phyloP scores from a whole-genome alignment of 805 yeast species.

The Naumovozyma baii region DNA sequence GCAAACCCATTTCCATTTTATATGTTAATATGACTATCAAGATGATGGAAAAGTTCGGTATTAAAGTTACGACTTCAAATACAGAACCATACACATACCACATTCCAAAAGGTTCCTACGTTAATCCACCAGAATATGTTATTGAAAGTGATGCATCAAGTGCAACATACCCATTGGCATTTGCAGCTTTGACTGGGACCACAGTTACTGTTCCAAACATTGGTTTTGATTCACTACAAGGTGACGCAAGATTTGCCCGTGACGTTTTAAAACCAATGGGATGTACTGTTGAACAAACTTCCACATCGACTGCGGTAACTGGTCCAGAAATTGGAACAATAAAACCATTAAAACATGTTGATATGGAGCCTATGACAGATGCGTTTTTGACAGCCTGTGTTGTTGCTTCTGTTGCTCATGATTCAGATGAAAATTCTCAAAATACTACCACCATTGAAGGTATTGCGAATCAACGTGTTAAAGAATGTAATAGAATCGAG shows the following conservation, averaged over 20 bases:
- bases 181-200: slow-evolving; percentile 93
- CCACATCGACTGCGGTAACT: slow-evolving; percentile 78
- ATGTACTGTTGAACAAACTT: slow-evolving; percentile 74
- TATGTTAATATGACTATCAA: slow-evolving; percentile 95
- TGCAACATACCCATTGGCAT: slow-evolving; percentile 95
- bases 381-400: slow-evolving; percentile 95
- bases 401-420: slow-evolving; percentile 84
- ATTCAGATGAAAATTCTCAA: slow-evolving; percentile 29
- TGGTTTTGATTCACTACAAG: slow-evolving; percentile 86
- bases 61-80: slow-evolving; percentile 57
- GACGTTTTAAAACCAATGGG: slow-evolving; percentile 95
- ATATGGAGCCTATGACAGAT: slow-evolving; percentile 99
- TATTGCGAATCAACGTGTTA: slow-evolving; percentile 95
- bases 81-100: slow-evolving; percentile 78
- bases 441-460: slow-evolving; percentile 75
- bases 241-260: slow-evolving; percentile 92
- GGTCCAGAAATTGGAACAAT: slow-evolving; percentile 72
- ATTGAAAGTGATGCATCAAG: slow-evolving; percentile 96
- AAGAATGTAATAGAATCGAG: slow-evolving; percentile 90
- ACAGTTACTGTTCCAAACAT: slow-evolving; percentile 90
- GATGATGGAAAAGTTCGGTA: slow-evolving; percentile 89
- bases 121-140: slow-evolving; percentile 74
- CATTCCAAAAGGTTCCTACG: slow-evolving; percentile 76
- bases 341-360: slow-evolving; percentile 63
- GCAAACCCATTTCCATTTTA: slow-evolving; percentile 91